Percentiles rank a stretch among this genome's conserved stretches.
These are phyloP conservation scores for Thielaviopsis euricoi DNA, from an alignment of 2,329 filamentous ascomycete species.

Conservation along the genomic window DNA sequence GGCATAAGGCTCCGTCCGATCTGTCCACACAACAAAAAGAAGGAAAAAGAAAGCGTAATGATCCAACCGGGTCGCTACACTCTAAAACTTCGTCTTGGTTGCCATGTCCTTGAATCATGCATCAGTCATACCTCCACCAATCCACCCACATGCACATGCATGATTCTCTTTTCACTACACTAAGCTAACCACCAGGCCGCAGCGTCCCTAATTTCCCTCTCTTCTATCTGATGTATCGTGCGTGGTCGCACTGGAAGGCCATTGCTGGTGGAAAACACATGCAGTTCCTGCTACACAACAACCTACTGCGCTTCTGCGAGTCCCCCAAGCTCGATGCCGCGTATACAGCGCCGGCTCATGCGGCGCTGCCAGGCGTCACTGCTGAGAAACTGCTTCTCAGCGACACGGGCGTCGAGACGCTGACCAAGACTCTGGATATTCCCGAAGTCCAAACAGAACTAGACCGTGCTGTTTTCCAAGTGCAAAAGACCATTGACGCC, in stretches of 20 bases:
- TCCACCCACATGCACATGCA: too few relatives aligned
- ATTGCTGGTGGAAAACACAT: slow-evolving; percentile 71
- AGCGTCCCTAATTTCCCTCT: slow-evolving; percentile 90
- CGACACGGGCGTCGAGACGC: slow-evolving; percentile 10
- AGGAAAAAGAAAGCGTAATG: not conserved
- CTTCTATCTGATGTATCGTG: slow-evolving; percentile 84
- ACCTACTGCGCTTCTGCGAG: slow-evolving; percentile 48
- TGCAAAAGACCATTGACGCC: slow-evolving; percentile 32
- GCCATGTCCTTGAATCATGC: not conserved
- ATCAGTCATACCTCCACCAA: not conserved
- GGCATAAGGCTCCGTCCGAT: not conserved
- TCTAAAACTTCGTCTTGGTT: not conserved
- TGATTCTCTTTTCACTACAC: not conserved
- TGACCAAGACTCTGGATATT: slow-evolving; percentile 40
- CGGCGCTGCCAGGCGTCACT: not conserved
- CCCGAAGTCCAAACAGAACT: slow-evolving; percentile 58
- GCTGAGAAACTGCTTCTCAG: slow-evolving; percentile 14
- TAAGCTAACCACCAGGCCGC: not conserved
- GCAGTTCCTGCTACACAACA: slow-evolving; percentile 61
- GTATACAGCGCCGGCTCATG: slow-evolving; percentile 29
- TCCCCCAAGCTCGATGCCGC: slow-evolving; percentile 56
- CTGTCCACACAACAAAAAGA: not conserved
- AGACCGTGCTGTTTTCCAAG: slow-evolving; percentile 61
- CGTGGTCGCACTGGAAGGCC: slow-evolving; percentile 85
- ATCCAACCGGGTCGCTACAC: not conserved